These are phyloP conservation scores for Lepidium campestre DNA, from an alignment of 441 rosid genomes.

Conservation along the genomic window DNA sequence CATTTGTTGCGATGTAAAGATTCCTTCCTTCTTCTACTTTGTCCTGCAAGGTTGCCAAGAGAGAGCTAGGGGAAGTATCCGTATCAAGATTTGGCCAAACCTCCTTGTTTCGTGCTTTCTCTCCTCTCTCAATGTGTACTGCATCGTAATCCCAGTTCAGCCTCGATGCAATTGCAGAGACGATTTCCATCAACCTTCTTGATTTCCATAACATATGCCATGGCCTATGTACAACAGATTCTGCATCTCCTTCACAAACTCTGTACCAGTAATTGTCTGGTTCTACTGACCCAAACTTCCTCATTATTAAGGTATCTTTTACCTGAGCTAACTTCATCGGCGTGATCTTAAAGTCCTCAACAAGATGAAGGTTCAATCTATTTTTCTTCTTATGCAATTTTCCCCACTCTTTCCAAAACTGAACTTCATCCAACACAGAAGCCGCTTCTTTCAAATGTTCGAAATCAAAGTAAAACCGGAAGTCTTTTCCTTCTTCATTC, in stretches of 20 bases:
- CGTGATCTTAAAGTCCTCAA: slow-evolving; percentile 62
- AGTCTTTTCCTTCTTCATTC: slow-evolving; percentile 91
- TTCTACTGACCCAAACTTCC: slow-evolving; percentile 84
- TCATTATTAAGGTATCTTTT: slow-evolving; percentile 68
- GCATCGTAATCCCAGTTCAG: slow-evolving; percentile 93
- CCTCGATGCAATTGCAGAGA: slow-evolving; percentile 62
- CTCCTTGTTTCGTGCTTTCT: slow-evolving; percentile 67
- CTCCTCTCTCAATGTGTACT: slow-evolving; percentile 77
- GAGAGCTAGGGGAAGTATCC: slow-evolving; percentile 73
- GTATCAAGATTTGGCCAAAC: slow-evolving; percentile 80
- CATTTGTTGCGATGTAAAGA: slow-evolving; percentile 76
- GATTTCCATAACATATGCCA: slow-evolving; percentile 94
- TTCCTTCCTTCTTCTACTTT: slow-evolving; percentile 79
- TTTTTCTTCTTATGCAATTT: slow-evolving; percentile 67
- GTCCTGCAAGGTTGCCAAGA: slow-evolving; percentile 56
- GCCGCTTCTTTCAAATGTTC: slow-evolving; percentile 87
- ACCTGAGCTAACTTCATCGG: slow-evolving; percentile 71
- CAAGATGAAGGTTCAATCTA: slow-evolving; percentile 48
- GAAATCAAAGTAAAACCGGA: slow-evolving; percentile 87
- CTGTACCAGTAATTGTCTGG: slow-evolving; percentile 96
- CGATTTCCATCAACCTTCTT: slow-evolving; percentile 82
- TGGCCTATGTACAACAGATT: slow-evolving; percentile 67
- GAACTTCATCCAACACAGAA: slow-evolving; percentile 77
- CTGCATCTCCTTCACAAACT: slow-evolving; percentile 92
- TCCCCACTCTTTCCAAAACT: slow-evolving; percentile 84